Base-by-base conservation (phyloP, 768 basidiomycete genomes). In the Leccinum longicurvipes region DNA sequence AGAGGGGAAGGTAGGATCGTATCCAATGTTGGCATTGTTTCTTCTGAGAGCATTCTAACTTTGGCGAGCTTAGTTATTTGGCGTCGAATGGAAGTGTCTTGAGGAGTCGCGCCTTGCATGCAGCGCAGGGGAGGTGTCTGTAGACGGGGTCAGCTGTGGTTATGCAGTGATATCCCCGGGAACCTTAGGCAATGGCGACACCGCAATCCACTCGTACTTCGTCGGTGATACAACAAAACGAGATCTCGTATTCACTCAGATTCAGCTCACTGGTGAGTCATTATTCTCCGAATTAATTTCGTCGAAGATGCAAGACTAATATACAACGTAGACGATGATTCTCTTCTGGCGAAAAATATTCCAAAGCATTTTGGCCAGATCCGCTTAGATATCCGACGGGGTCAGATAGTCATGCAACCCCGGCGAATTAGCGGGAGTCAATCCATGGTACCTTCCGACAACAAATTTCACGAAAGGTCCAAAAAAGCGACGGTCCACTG, bases 401-500 rank as follows among this genome's bases (percentile, higher is more conserved):
- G 66, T 23, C 1, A 23, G 8, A 1, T 8, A 2, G n/a, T 29
- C 24, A 6, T 9, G 23, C 5, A 1, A 12, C 12, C 6, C 31
- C 31, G 12, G 12, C 31, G 31, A n/a, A n/a, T n/a, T n/a, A n/a
- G n/a, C n/a, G n/a, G n/a, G n/a, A n/a, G n/a, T n/a, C n/a, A n/a
- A n/a, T n/a, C 24, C 29, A 17, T 17, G 48, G 23, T 29, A 12
- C 19, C 14, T 9, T 15, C n/a, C 29, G 51, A 55, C n/a, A 55
- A 47, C 3, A 60, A 17, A 17, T 53, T 57, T 3, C 66, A 68
- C 23, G 61, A 65, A 50, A 58, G 50, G 17, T 45, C 53, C 32
- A 65, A 67, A 54, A 67, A 67, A 54, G 48, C 60, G 14, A 58
- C 47, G 4, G 46, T 56, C 11, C 66, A 67, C 28, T 49, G 59